These are phyloP conservation scores for Heliophila coronopifolia DNA, from an alignment of 441 rosid genomes.

Conservation along the genomic window DNA sequence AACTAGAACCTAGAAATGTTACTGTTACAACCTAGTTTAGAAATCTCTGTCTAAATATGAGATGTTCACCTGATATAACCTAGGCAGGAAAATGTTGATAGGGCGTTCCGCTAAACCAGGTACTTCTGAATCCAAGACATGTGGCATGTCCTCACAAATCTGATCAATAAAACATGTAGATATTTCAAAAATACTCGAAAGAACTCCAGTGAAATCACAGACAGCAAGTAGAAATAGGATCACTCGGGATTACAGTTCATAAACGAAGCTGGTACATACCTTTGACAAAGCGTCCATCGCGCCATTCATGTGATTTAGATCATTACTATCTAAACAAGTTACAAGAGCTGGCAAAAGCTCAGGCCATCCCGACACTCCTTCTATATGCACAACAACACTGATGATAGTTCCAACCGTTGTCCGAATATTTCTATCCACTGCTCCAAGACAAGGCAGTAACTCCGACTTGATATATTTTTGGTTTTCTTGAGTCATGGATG, in stretches of 20 bases:
- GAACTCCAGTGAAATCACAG: not conserved
- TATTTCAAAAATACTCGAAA: not conserved
- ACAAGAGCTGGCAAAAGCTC: conserved; percentile 88
- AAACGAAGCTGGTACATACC: no score
- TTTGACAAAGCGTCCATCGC: conserved; percentile 99
- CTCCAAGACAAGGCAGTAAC: conserved; percentile 84
- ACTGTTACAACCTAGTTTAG: no score
- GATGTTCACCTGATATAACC: conserved; percentile 66
- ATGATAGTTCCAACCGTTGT: conserved; percentile 87
- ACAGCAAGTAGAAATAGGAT: conserved; percentile 1
- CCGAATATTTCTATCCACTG: conserved; percentile 79
- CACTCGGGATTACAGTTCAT: no score
- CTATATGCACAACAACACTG: conserved; percentile 76
- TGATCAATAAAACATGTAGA: conserved; percentile 25
- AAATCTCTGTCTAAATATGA: not conserved
- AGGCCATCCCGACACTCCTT: conserved; percentile 75
- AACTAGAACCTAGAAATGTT: conserved; percentile 2
- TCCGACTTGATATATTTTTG: conserved; percentile 79
- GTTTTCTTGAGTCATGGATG: conserved; percentile 49
- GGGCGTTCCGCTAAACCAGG: conserved; percentile 89
- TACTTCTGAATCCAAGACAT: conserved; percentile 77
- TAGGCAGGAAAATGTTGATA: conserved; percentile 73
- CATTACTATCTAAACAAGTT: conserved; percentile 84
- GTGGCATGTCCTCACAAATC: conserved; percentile 97
- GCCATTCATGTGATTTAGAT: conserved; percentile 90